Evolutionary conservation across 495 filamentous ascomycete species (phyloP).

Genomic region (Hyaloscypha finlandica): DNA sequence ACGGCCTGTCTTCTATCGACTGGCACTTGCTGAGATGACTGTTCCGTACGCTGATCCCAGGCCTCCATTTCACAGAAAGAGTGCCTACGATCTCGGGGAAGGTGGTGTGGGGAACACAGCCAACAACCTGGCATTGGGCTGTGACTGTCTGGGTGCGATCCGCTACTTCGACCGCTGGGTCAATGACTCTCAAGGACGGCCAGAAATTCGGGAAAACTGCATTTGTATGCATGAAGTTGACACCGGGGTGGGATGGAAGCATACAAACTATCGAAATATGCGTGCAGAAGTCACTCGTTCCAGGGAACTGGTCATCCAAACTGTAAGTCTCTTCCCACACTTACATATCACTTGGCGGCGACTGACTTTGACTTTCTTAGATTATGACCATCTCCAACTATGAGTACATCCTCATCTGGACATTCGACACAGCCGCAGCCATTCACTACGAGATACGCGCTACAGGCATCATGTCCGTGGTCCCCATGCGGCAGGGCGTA

Average conservation of each 20-base stretch:
- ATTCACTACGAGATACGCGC: slow-evolving; percentile 39
- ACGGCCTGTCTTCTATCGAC: slow-evolving; percentile 59
- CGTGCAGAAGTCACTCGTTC: slow-evolving; percentile 65
- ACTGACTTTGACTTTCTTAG: too few species aligned
- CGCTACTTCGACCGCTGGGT: slow-evolving; percentile 57
- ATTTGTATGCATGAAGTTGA: slow-evolving; percentile 79
- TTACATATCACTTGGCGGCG: too few species aligned
- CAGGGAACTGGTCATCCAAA: slow-evolving; percentile 70
- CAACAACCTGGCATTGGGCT: slow-evolving; percentile 70
- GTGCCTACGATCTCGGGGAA: slow-evolving; percentile 77
- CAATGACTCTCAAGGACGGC: slow-evolving; percentile 48
- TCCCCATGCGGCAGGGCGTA: slow-evolving; percentile 62
- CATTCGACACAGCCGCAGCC: slow-evolving; percentile 79
- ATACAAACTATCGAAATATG: slow-evolving; percentile 78
- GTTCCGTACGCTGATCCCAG: slow-evolving; percentile 58
- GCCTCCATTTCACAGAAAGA: slow-evolving; percentile 71
- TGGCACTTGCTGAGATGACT: slow-evolving; percentile 75
- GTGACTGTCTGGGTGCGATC: slow-evolving; percentile 73
- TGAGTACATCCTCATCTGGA: slow-evolving; percentile 65
- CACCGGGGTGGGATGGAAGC: slow-evolving; percentile 76
- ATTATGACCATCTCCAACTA: slow-evolving; percentile 61
- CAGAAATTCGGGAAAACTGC: slow-evolving; percentile 66
- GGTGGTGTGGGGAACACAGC: slow-evolving; percentile 72
- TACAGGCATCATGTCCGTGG: slow-evolving; percentile 63
- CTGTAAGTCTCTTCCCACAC: slow-evolving; percentile 45